These are phyloP conservation scores for Aureobasidium leucospermi DNA, from an alignment of 2,329 filamentous ascomycete species.

Conservation along the genomic window DNA sequence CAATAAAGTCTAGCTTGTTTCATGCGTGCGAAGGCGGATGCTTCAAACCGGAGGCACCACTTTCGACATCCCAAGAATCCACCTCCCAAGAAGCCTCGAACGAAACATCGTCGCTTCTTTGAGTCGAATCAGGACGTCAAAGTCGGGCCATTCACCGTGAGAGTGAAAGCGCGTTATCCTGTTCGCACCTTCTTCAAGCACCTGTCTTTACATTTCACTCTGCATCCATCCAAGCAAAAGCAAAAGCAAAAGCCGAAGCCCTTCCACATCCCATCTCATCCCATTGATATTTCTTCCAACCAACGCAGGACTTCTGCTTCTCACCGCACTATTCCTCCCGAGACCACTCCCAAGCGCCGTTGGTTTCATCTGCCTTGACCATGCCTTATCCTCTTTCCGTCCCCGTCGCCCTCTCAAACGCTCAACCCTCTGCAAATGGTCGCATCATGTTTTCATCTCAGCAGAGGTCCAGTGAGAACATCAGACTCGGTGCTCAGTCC, in stretches of 20 bases:
- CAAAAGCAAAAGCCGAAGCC: not conserved
- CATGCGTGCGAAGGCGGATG: not conserved
- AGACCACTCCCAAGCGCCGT: not conserved
- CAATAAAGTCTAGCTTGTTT: not conserved
- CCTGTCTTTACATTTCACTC: not conserved
- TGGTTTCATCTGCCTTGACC: not conserved
- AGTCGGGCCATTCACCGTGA: not conserved
- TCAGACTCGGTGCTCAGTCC: not conserved
- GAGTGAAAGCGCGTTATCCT: not conserved
- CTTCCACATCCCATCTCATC: not conserved
- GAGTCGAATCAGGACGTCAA: not conserved
- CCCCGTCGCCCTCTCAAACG: not conserved
- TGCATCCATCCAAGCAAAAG: not conserved
- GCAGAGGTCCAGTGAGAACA: conserved; percentile 1
- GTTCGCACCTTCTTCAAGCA: conserved; percentile 9
- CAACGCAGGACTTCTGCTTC: not conserved
- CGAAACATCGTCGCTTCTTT: conserved; percentile 3
- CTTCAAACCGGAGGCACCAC: not conserved
- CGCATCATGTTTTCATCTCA: not conserved
- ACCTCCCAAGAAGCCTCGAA: not conserved
- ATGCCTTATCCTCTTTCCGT: not conserved
- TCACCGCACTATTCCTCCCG: not conserved
- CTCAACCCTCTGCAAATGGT: not conserved
- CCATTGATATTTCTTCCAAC: not conserved
- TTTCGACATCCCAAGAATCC: not conserved